phyloP scores from a whole-genome alignment of 441 rosid genomes.

The Macaranga tanarius region DNA sequence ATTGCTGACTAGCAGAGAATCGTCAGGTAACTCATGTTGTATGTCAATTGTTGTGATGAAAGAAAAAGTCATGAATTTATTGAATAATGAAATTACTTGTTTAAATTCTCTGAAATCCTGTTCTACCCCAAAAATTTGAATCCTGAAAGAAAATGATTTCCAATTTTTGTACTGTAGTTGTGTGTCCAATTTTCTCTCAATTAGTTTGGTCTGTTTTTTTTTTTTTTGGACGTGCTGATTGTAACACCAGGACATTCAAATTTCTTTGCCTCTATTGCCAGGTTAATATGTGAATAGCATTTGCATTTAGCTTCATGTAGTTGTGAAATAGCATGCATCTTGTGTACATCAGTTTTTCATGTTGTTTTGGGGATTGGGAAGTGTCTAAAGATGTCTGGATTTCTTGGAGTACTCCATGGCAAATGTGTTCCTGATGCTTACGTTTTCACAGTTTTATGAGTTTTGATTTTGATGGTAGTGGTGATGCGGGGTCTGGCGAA shows the following conservation, averaged over 20 bases:
- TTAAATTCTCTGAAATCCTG: not conserved
- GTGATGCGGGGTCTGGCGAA: slow-evolving; percentile 1
- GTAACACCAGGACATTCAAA: not conserved
- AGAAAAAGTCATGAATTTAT: not conserved
- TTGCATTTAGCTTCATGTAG: not conserved
- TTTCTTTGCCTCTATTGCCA: not conserved
- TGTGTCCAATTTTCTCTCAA: not conserved
- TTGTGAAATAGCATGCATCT: not conserved
- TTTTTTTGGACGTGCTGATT: not conserved
- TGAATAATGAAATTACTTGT: not conserved
- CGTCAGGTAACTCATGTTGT: not conserved
- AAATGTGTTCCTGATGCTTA: not conserved
- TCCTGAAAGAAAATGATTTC: not conserved
- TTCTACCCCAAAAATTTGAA: not conserved
- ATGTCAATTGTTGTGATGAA: not conserved
- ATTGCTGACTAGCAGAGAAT: not conserved
- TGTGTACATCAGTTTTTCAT: not conserved
- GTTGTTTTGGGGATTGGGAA: not conserved
- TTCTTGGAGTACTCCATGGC: not conserved
- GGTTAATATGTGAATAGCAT: not conserved
- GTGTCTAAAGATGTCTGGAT: not conserved
- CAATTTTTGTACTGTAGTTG: not conserved
- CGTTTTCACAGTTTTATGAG: not conserved
- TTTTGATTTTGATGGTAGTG: not conserved
- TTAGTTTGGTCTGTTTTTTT: not conserved